Evolutionary conservation across 495 filamentous ascomycete species (phyloP), one percentile per base, ranked within the genome.

Genomic region (Cairneyella variabilis): DNA sequence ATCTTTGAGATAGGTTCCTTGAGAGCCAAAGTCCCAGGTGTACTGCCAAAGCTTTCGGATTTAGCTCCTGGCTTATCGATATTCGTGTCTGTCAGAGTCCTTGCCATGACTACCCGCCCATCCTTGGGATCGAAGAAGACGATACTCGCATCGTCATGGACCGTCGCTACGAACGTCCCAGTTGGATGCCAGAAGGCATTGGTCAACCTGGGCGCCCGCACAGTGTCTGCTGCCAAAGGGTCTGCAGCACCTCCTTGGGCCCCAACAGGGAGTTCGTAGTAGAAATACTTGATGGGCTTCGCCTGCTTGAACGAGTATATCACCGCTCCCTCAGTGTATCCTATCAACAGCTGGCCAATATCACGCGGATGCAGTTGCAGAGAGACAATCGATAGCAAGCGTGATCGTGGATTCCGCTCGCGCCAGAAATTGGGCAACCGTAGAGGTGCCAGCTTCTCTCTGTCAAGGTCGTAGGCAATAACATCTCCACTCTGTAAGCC

Each of bases 61-160:
- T 69, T 63, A 21, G 69, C 66, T 9, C 68, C 69, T 6, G 75
- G 71, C 28, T 74, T 69, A 25, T 95, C 77, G 34, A 98, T 68
- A 61, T 88, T 79, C 2, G 76, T 78, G 38, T 85, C 79, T 56
- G 86, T 78, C 20, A 96, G 68, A 3, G 88, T 95, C 57, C 95
- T 73, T 10, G 91, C 90, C 74, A 90, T 80, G 12, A 98, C 72
- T 25, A 93, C 75, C 39, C 90, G 83, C 8, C 91, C 93, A 63
- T 97, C 95, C 58, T 90, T 95, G 2, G 86, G 71, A 72, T 97
- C 95, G 95, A 95, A 98, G 45, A 97, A 82, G 0, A 92, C 93
- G 27, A 98, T 64, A 54, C 85, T 92, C 3, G 84, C 84, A 64
- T 97, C 92, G 56, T 97, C 91, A 61, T 97, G 86, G 10, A 86